Conservation (phyloP, 345 rosid genomes). For the Citrus cavaleriei region DNA sequence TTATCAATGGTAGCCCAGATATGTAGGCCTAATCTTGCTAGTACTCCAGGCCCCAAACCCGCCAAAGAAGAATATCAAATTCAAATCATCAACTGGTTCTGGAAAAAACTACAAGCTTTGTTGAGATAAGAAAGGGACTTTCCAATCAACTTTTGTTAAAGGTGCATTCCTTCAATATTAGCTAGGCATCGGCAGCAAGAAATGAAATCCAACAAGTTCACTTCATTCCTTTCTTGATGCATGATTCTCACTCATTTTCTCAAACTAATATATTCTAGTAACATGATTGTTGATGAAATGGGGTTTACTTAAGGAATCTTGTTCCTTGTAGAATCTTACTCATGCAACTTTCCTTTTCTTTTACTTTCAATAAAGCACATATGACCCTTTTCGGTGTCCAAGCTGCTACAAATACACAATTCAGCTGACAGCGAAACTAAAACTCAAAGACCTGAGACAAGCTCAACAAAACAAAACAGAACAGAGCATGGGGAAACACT, state of each 20-base stretch:
- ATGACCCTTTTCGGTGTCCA: not conserved
- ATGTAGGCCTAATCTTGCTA: not conserved
- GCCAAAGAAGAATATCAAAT: not conserved
- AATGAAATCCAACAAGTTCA: constrained; percentile 13
- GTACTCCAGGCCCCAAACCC: not conserved
- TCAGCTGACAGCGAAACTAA: not conserved
- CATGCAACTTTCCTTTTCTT: constrained; percentile 40
- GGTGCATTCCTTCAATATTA: not conserved
- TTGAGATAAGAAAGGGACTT: not conserved
- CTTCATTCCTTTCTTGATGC: constrained; percentile 25
- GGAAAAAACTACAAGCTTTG: not conserved
- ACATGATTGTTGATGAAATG: not conserved
- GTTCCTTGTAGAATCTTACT: constrained; percentile 34
- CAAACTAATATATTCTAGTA: not conserved
- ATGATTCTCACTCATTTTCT: not conserved
- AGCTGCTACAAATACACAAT: not conserved
- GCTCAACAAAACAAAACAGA: not conserved
- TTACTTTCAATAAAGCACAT: constrained; percentile 34
- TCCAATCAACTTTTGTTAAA: not conserved
- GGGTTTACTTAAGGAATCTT: constrained; percentile 36
- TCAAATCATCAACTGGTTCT: not conserved
- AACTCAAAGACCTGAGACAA: not conserved
- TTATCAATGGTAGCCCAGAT: not conserved
- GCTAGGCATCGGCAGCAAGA: not conserved
- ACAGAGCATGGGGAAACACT: constrained; percentile 26